These are phyloP conservation scores for Suillus lakei DNA, from an alignment of 768 basidiomycete species.

Conservation along the genomic window DNA sequence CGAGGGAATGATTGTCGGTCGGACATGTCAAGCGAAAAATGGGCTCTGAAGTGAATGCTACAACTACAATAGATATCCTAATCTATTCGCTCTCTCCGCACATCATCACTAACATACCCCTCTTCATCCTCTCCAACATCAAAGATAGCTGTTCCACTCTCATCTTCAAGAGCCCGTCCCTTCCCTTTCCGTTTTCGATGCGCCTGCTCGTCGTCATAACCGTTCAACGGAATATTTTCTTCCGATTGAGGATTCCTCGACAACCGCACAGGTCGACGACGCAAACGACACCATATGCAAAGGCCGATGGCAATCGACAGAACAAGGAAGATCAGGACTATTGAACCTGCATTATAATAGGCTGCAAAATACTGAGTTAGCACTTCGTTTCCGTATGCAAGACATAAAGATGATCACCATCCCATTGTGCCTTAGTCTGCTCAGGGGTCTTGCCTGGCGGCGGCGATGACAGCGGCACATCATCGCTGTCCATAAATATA, in stretches of 20 bases:
- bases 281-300: conserved; percentile 80
- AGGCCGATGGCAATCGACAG: conserved; percentile 68
- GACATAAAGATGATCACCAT: conserved; percentile 54
- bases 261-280: conserved; percentile 40
- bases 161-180: conserved; percentile 42
- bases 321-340: conserved; percentile 80
- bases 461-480: conserved; percentile 41
- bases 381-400: not conserved
- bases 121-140: conserved; percentile 62
- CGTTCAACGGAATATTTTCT: conserved; percentile 75
- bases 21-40: not conserved
- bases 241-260: conserved; percentile 37
- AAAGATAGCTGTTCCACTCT: conserved; percentile 49
- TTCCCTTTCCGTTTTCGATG: conserved; percentile 51
- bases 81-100: conserved; percentile 4
- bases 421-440: conserved; percentile 89
- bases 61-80: not conserved
- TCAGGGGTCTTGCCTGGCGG: conserved; percentile 63
- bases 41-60: not conserved
- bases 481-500: conserved; percentile 52
- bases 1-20: not conserved
- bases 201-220: conserved; percentile 48
- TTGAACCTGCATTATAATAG: conserved; percentile 94
- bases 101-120: conserved; percentile 24
- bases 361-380: conserved; percentile 47